Evolutionary conservation across 23 red algal species (phyloP), one percentile per base, ranked within the genome.

Genomic region (Gracilaria gracilis): DNA sequence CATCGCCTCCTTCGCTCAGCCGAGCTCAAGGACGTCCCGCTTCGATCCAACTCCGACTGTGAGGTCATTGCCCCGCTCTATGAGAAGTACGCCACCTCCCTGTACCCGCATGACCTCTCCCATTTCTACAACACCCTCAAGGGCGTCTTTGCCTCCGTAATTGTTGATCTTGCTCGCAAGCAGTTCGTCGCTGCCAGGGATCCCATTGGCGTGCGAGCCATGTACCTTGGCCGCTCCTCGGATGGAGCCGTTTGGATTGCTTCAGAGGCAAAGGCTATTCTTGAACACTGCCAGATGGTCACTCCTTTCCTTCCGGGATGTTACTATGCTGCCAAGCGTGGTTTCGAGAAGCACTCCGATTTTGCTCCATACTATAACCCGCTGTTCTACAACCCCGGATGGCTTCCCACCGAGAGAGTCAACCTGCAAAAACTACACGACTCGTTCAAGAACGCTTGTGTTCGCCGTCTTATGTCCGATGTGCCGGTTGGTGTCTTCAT

Each of bases 61-160:
- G 96, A 95, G 84, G 93, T 98, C 73, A 85, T 98, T 49, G 84
- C 91, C 33, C 96, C 96, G 15, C 67, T 98, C 13, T 98, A 95
- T 69, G 88, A 95, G 49, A 84, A 85, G 75, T 67, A 62, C 31
- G 81, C 81, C 38, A 69, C 61, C 86, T 80, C 78, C 0, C 62
- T 81, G 17, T 83, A 36, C 31, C 81, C 78, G 0, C 67, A 88
- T 21, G 72, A 62, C n/a, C 20, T 79, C 79, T 57, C 67, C 0
- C 64, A 90, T 20, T 23, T 91, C 7, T 91, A 87, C 87, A 89
- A 95, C 61, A 38, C 50, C 0, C 65, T 99, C 8, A 81, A 87
- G 48, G 97, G 97, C 24, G 94, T 96, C n/a, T 99, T 99, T 78
- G 97, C 94, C 20, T 80, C 89, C 16, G 75, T 95, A 3, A 54